Conservation (phyloP, 78 protist species). For the Dictyostelium capitatum region DNA sequence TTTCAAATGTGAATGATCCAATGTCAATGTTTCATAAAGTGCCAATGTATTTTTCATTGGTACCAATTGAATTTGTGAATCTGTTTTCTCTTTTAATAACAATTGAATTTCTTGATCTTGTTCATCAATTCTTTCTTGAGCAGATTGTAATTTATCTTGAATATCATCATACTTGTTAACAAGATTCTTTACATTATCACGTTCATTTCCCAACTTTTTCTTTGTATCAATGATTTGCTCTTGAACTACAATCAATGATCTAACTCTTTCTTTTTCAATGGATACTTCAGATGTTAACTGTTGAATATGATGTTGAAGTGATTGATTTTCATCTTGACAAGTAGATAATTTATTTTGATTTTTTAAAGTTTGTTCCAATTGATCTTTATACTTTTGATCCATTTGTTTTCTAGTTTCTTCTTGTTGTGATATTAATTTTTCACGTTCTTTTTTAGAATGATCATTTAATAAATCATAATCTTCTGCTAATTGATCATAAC, state of each 20-base stretch:
- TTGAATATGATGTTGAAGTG: neutral
- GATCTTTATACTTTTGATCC: neutral
- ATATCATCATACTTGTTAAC: neutral
- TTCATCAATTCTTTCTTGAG: conserved; percentile 18
- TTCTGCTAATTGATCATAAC: neutral
- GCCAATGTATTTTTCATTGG: neutral
- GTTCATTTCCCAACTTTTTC: neutral
- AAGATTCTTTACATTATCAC: neutral
- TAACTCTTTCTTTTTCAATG: conserved; percentile 23
- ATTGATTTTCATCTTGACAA: neutral
- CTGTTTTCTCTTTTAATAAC: conserved; percentile 50
- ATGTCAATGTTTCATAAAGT: neutral
- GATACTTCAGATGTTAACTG: conserved; percentile 6
- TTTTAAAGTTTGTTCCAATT: neutral
- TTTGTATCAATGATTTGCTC: neutral
- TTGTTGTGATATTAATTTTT: neutral
- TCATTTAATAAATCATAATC: neutral
- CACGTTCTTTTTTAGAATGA: neutral
- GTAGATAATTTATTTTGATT: neutral
- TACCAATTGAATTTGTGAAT: conserved; percentile 45
- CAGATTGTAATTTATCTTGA: neutral
- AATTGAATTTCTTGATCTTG: conserved; percentile 49
- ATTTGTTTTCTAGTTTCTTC: neutral
- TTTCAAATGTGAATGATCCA: conserved; percentile 5
- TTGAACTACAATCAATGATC: neutral